Evolutionary conservation across 2,329 filamentous ascomycete genomes (phyloP), one percentile per base, ranked within the genome.

Genomic region (Fusarium sororula): DNA sequence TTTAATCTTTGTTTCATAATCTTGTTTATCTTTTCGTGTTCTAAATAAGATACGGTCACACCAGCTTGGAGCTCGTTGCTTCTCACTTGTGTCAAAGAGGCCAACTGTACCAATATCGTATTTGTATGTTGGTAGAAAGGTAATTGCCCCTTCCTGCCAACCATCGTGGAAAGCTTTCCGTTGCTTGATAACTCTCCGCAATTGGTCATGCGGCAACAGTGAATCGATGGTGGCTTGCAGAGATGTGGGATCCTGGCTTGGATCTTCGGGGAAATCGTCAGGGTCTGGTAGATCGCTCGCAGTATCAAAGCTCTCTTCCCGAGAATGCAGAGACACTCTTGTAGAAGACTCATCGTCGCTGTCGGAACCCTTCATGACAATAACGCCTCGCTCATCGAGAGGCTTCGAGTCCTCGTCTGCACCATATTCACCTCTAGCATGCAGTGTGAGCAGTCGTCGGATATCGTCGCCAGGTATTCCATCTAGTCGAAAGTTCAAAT

Each of bases 21-120:
- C 87, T 32, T 91, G 83, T 72, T 89, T 91, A 78, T 96, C 91
- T 53, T 86, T 89, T 45, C 92, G 90, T 5, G 94, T 96, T 13
- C 96, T 89, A 81, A 91, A 99, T 2, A 99, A 83, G 51, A 99
- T 95, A 22, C 96, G 92, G 83, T 99, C 96, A 81, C 96, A 99
- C 96, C 96, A 99, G 80, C 95, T 98, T 6, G 96, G 96, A 5
- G 94, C 93, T 60, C 97, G 90, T 73, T 92, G 92, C 84, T 99
- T 99, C 80, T 98, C 96, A 75, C 95, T 98, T 1, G 95, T 94
- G 83, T 99, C 97, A 80, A 98, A 99, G 37, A 95, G 89, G 5
- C 94, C 94, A 38, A 98, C 90, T 37, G 93, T 97, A n/a, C 96
- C 96, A 35, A 98, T 87, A 78, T 99, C 97, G 77, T 99, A 99